Evolutionary conservation across 306 rosid genomes (phyloP).

Genomic region (Quercus wislizeni): DNA sequence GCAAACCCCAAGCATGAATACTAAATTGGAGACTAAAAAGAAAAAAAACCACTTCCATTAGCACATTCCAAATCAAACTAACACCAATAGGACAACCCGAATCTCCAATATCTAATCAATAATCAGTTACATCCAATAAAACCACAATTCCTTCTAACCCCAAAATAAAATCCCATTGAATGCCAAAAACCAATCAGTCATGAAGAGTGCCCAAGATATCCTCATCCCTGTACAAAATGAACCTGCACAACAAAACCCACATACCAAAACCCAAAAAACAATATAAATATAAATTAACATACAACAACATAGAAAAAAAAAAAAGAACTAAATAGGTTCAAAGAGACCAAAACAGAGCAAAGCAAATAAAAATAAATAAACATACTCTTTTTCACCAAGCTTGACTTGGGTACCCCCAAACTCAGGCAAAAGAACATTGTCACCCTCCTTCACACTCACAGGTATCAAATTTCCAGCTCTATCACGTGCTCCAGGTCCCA

Average conservation of each 20-base stretch:
- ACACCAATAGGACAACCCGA: neutral
- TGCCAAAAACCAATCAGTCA: slow-evolving; percentile 25
- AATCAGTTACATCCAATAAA: neutral
- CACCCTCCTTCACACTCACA: slow-evolving; percentile 69
- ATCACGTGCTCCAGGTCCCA: slow-evolving; percentile 80
- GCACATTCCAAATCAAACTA: neutral
- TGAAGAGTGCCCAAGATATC: slow-evolving; percentile 54
- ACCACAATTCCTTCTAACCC: neutral
- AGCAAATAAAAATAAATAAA: neutral
- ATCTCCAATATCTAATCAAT: neutral
- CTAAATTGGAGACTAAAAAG: neutral
- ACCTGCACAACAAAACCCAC: slow-evolving; percentile 47
- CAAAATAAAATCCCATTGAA: neutral
- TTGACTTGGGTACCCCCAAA: slow-evolving; percentile 84
- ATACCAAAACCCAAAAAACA: neutral
- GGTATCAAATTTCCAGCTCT: slow-evolving; percentile 68
- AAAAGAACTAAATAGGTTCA: neutral
- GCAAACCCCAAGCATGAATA: neutral
- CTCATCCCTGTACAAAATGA: slow-evolving; percentile 55
- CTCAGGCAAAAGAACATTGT: slow-evolving; percentile 85
- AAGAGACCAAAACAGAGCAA: neutral
- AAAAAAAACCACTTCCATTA: neutral
- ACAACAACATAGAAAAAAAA: neutral
- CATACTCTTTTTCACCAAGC: slow-evolving; percentile 90
- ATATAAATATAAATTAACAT: neutral